Evolutionary conservation across 1,139 yeast species (phyloP), one percentile per base, ranked within the genome.

Genomic region (Meyerozyma sp.): DNA sequence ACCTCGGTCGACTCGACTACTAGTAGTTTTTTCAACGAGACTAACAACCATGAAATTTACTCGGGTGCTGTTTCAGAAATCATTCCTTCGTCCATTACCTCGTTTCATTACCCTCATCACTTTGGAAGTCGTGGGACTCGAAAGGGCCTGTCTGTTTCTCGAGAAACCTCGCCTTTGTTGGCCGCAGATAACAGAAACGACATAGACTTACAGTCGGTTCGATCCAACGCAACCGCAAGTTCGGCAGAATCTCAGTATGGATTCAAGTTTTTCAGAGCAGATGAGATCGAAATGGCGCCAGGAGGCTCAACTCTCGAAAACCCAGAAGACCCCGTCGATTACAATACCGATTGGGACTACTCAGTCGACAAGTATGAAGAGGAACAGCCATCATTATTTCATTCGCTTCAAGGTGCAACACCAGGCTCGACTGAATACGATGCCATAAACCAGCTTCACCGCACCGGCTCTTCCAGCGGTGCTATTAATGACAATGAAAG

Each of bases 11-110:
- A 61, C 38, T 67, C 76, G 4, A 49, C 63, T 10, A 42, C 49
- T 4, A 53, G 62, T 40, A 47, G 49, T 10, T 63, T 60, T 41
- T 54, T 65, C 38, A 56, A 62, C 23, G 81, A 77, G 43, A 80
- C 71, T 20, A 77, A 77, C 52, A 77, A 68, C 49, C 65, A 76
- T 39, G 97, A 91, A 61, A 83, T 89, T 68, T 91, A 78, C 63
- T 84, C 95, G 5, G 98, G 98, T 35, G 96, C 95, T 1, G 88
- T 89, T 0, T 81, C 91, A 5, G 96, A 87, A 55, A 80, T 88
- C 34, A 82, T 91, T 37, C 98, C 98, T 1, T 85, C 95, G 21
- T 87, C 97, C 1, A 85, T 89, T 51, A 81, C 95, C 1, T 80
- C 95, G 1, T 87, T 91, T 59, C 97, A 89, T 59, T 94, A 87